phyloP scores from a whole-genome alignment of 768 basidiomycete species.

The Leccinum ochraceum region DNA sequence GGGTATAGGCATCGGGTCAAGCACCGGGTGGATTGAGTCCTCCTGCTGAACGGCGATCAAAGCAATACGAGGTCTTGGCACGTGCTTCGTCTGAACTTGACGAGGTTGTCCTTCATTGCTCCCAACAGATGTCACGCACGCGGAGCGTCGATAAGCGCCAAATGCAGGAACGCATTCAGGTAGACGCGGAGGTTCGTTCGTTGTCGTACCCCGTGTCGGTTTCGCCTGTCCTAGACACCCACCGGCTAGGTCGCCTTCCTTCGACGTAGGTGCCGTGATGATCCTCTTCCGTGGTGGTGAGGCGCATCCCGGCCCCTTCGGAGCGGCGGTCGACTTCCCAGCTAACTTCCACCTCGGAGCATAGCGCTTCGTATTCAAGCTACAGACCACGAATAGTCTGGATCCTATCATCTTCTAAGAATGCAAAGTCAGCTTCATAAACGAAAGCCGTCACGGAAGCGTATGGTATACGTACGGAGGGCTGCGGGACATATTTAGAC shows the following conservation, averaged over 20 bases:
- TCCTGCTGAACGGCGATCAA: not conserved
- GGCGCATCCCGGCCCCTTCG: not conserved
- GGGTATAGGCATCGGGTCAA: not conserved
- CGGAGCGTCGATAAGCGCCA: not conserved
- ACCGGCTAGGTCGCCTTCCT: not conserved
- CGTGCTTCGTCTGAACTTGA: not conserved
- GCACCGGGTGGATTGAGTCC: not conserved
- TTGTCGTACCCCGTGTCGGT: not conserved
- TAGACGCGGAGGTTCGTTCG: not conserved
- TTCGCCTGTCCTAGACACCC: not conserved
- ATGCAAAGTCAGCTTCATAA: not conserved
- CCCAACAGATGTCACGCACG: not conserved
- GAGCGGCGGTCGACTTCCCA: not conserved
- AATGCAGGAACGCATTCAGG: not conserved
- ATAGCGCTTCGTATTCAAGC: not conserved
- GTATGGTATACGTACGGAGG: not conserved
- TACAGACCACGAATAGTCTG: not conserved
- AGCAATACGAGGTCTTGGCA: not conserved
- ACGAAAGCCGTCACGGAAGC: not conserved
- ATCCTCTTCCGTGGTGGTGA: not conserved
- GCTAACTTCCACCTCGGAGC: not conserved
- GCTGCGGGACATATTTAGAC: not conserved
- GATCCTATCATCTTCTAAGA: not conserved
- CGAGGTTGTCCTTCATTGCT: not conserved
- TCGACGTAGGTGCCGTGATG: not conserved